Evolutionary conservation across 345 rosid genomes (phyloP).

Genomic region (Salix udensis): DNA sequence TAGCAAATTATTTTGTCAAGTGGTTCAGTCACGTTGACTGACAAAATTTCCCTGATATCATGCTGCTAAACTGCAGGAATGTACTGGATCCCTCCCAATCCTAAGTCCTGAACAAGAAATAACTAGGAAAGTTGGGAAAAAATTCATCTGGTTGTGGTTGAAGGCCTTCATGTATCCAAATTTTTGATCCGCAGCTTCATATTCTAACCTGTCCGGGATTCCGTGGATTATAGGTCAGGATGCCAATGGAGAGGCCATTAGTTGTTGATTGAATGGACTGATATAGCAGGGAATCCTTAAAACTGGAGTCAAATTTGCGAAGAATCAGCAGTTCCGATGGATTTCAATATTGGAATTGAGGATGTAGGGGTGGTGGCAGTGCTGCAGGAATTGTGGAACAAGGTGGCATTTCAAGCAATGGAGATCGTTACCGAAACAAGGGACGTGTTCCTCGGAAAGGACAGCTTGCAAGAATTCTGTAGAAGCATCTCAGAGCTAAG

Average conservation of each 20-base stretch:
- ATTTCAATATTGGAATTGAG: conserved; percentile 24
- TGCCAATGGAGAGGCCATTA: neutral
- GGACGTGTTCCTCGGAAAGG: conserved; percentile 36
- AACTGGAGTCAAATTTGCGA: neutral
- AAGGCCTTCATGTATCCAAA: neutral
- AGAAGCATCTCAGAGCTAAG: conserved; percentile 29
- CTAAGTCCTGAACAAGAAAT: neutral
- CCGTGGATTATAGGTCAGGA: neutral
- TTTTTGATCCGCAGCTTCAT: neutral
- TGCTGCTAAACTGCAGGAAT: neutral
- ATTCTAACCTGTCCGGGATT: neutral
- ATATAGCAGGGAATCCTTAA: neutral
- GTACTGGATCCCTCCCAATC: too few relatives aligned
- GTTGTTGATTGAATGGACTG: neutral
- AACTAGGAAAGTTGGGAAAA: neutral
- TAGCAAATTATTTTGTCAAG: neutral
- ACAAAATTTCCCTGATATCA: neutral
- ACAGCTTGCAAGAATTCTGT: conserved; percentile 34
- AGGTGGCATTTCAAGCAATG: conserved; percentile 28
- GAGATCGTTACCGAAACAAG: conserved; percentile 33
- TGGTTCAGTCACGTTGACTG: neutral
- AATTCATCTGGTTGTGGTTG: neutral
- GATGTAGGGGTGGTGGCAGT: conserved; percentile 29
- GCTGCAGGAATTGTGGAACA: conserved; percentile 42
- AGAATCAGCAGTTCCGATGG: conserved; percentile 7